Conservation (phyloP, 176 grass and related monocot genomes). For the Eleusine coracana region DNA sequence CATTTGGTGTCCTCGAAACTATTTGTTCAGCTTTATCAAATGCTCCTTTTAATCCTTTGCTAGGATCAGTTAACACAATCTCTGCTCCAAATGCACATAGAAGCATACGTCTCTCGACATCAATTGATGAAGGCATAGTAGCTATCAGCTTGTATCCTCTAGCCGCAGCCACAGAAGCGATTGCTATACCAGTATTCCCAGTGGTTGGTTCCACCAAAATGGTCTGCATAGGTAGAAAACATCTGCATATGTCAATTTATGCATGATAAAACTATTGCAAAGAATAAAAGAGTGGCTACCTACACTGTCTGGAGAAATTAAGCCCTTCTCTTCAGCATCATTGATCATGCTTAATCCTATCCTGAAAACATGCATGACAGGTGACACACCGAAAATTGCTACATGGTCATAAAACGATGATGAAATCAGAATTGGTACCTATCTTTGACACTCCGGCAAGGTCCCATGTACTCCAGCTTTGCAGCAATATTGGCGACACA, state of each 20-base stretch:
- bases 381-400: conserved; percentile 9
- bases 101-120: conserved; percentile 76
- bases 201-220: conserved; percentile 93
- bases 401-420: conserved; percentile 1
- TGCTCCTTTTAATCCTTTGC: conserved; percentile 78
- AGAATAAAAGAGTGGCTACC: background rate
- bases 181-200: conserved; percentile 78
- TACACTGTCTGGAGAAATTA: conserved; percentile 82
- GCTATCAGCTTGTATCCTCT: conserved; percentile 90
- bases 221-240: conserved; percentile 54
- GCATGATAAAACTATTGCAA: conserved; percentile 24
- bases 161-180: conserved; percentile 84
- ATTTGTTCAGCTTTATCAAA: conserved; percentile 90
- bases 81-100: conserved; percentile 79
- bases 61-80: conserved; percentile 83
- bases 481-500: conserved; percentile 90
- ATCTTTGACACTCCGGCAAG: conserved; percentile 89
- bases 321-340: conserved; percentile 85
- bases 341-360: conserved; percentile 90
- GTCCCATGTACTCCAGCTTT: conserved; percentile 93
- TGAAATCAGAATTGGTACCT: conserved; percentile 50
- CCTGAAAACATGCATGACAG: conserved; percentile 49
- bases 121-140: conserved; percentile 86
- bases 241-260: conserved; percentile 3
- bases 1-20: conserved; percentile 62